These are phyloP conservation scores for Kappamyces sp. DNA, from an alignment of 192 early-diverging fungal species.

Conservation along the genomic window DNA sequence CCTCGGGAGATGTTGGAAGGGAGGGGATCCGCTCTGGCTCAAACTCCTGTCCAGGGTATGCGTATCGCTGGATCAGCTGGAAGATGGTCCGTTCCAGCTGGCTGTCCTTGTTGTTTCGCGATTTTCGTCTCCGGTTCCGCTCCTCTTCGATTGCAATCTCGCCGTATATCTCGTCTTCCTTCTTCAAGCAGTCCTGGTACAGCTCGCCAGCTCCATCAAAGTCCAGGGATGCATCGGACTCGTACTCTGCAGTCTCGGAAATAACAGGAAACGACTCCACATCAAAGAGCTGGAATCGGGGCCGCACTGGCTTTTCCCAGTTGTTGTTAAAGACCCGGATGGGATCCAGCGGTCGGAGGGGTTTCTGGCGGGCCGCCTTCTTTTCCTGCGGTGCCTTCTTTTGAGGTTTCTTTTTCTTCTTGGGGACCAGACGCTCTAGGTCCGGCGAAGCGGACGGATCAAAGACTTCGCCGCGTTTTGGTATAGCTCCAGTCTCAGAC, in stretches of 20 bases:
- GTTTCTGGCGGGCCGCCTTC: background rate
- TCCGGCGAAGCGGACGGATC: no score
- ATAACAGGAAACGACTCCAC: background rate
- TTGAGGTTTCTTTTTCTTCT: slow-evolving; percentile 1
- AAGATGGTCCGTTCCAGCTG: background rate
- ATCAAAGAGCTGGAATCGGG: slow-evolving; percentile 6
- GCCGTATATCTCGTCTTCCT: slow-evolving; percentile 3
- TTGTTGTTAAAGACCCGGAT: background rate
- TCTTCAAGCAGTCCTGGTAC: background rate
- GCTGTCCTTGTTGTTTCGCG: background rate
- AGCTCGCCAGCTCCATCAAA: background rate
- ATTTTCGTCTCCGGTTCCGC: slow-evolving; percentile 2
- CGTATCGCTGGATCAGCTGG: background rate
- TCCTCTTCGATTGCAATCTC: background rate
- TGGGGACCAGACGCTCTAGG: no score
- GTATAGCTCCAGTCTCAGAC: no score
- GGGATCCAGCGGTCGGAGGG: background rate
- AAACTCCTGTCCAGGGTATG: slow-evolving; percentile 1
- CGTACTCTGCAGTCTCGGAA: background rate
- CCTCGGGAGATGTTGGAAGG: background rate
- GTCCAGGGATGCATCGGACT: slow-evolving; percentile 5
- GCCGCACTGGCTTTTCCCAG: slow-evolving; percentile 7
- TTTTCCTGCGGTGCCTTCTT: slow-evolving; percentile 4
- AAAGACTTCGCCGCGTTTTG: no score
- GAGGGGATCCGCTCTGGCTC: background rate